Evolutionary conservation across 495 filamentous ascomycete species (phyloP).

Genomic region (Penicillium herquei): DNA sequence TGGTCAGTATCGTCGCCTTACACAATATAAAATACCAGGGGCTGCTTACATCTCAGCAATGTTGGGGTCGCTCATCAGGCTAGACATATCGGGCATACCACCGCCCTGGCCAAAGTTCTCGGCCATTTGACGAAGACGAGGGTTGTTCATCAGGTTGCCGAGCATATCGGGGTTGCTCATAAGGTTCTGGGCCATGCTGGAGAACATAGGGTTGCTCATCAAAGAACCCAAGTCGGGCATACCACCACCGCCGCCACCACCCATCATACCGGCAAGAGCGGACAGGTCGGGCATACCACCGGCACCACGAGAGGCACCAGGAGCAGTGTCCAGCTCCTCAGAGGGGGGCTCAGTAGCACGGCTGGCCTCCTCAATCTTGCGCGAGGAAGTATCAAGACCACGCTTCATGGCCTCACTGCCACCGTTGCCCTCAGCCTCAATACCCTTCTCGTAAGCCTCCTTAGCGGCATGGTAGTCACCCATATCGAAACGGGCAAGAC

Average conservation of each 20-base stretch:
- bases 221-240: conserved; percentile 82
- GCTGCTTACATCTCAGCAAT: conserved; percentile 87
- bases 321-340: conserved; percentile 47
- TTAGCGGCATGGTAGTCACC: conserved; percentile 87
- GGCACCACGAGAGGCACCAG: conserved; percentile 46
- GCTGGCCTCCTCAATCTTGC: conserved; percentile 70
- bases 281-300: conserved; percentile 81
- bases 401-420: conserved; percentile 83
- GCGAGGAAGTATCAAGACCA: conserved; percentile 87
- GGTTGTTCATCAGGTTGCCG: conserved; percentile 89
- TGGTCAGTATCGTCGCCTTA: no score
- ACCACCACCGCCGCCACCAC: conserved; percentile 64
- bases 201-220: conserved; percentile 98
- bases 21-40: not conserved
- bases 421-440: conserved; percentile 90
- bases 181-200: conserved; percentile 90
- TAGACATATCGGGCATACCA: conserved; percentile 76
- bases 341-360: conserved; percentile 48
- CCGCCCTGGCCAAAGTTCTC: conserved; percentile 56
- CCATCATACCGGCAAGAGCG: conserved; percentile 69
- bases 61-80: conserved; percentile 84
- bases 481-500: conserved; percentile 83
- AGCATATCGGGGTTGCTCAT: conserved; percentile 95
- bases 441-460: conserved; percentile 92
- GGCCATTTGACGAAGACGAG: conserved; percentile 77